Base-by-base conservation (phyloP, 116 monocot genomes). In the Papilionanthe hybrid region DNA sequence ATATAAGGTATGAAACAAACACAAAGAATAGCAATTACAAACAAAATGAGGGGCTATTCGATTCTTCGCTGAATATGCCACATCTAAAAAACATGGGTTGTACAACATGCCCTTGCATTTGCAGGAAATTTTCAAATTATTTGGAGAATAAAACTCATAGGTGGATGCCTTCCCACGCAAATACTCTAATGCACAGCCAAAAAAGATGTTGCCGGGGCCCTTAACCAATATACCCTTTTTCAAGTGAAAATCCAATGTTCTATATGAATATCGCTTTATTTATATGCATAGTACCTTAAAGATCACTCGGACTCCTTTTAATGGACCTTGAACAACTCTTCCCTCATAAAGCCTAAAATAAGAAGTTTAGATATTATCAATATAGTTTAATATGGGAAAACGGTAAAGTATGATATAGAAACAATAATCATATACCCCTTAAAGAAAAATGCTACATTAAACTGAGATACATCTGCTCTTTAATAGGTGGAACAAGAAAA, bases 291-390 rank as follows among this genome's bases (percentile, higher is more conserved):
- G 20, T 89, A 93, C 96, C 92, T 96, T 97, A 58, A 97, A 97
- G 9, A 89, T 49, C 66, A 94, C 85, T 75, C 81, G 71, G 77
- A 84, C 89, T 72, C 92, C 96, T 82, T 55, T 89, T 9, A 83
- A 44, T 50, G 87, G 84, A 85, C 96, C 96, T 86, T 88, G 87
- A 27, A 85, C 75, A 78, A 97, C 82, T 88, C 94, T 89, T 84
- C 96, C 94, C 56, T 94, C 94, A 75, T 94, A 97, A 84, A 97
- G 92, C 89, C 96, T 97, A 92, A 72, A 94, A 90, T 56, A 29
- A 80, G 71, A 87, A 88, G 86, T 85, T 84, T 81, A 67, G 67
- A 85, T 85, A 83, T 76, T 72, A 83, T 86, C 80, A 89, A 55
- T 73, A 88, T 55, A 82, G 15, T 15, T 86, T 79, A 37, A 37